Evolutionary conservation across 2,329 filamentous ascomycete genomes (phyloP), one percentile per base, ranked within the genome.

Genomic region (Cladosporium oxysporum): DNA sequence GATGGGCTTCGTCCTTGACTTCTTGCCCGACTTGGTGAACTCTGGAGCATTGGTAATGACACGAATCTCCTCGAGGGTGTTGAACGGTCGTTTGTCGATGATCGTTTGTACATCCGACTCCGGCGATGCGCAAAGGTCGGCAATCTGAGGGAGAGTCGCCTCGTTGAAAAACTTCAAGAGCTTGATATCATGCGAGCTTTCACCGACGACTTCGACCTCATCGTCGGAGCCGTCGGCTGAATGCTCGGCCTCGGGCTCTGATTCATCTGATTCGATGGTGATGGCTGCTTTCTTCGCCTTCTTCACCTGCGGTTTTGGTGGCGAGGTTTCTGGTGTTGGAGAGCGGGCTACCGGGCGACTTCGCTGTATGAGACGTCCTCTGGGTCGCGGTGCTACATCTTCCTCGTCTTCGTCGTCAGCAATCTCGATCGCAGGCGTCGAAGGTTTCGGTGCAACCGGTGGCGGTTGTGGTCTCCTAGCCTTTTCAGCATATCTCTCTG

Each of bases 141-240:
- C 87, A 50, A 99, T 85, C 66, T 94, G 91, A 41, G 89, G 85
- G 11, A 87, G 81, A 5, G 88, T 87, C 76, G 91, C 95, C 0
- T 84, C 87, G 74, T 98, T 98, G 77, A 99, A 88, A 73, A 93
- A 96, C 8, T 88, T 84, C 31, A 98, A 81, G 7, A 97, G 86
- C 64, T 84, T 59, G 21, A 65, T 84, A 5, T 73, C 74, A 33
- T 87, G 62, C 83, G 49, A 87, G 75, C 33, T 76, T 21, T 58
- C 53, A n/a, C 53, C 60, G 1, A 58, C 33, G 16, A 64, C 11
- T 23, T 59, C 47, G 11, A 62, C 65, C 5, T 69, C 71, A 29
- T 72, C 71, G 26, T 77, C 74, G 16, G 67, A 72, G 5, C 64
- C 70, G 4, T 76, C 72, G 29, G 76, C 75, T 26, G 77, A 79